phyloP scores from a whole-genome alignment of 345 rosid genomes.

The Camelina neglecta region DNA sequence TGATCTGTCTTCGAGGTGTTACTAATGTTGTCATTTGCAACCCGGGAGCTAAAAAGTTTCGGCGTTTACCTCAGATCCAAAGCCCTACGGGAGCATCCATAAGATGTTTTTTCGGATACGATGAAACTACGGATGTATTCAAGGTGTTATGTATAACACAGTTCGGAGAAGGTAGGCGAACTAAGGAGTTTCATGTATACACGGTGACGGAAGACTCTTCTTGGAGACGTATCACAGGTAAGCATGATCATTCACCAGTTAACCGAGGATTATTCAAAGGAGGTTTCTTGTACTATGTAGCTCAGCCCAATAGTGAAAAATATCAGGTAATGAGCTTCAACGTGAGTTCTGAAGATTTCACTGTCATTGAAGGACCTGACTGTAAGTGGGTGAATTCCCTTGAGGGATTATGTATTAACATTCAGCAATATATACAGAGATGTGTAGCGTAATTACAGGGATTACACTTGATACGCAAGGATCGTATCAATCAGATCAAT shows the following conservation, averaged over 20 bases:
- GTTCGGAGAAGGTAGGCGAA: too few species aligned
- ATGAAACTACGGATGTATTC: too few species aligned
- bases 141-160: too few species aligned
- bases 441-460: too few species aligned
- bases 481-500: too few species aligned
- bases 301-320: background rate
- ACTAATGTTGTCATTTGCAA: background rate
- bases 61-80: background rate
- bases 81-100: background rate
- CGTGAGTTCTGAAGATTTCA: background rate
- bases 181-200: too few species aligned
- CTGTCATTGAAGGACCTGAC: background rate
- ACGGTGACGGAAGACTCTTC: background rate
- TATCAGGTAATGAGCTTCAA: background rate
- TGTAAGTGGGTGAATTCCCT: too few species aligned
- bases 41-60: background rate
- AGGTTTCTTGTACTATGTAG: constrained; percentile 17
- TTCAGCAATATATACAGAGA: too few species aligned
- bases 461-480: too few species aligned
- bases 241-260: background rate
- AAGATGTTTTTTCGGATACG: too few species aligned
- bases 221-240: background rate
- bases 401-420: too few species aligned
- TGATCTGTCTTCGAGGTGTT: background rate
- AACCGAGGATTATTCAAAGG: background rate